Base-by-base conservation (phyloP, 495 filamentous ascomycete species). In the Neurospora tetraspora region DNA sequence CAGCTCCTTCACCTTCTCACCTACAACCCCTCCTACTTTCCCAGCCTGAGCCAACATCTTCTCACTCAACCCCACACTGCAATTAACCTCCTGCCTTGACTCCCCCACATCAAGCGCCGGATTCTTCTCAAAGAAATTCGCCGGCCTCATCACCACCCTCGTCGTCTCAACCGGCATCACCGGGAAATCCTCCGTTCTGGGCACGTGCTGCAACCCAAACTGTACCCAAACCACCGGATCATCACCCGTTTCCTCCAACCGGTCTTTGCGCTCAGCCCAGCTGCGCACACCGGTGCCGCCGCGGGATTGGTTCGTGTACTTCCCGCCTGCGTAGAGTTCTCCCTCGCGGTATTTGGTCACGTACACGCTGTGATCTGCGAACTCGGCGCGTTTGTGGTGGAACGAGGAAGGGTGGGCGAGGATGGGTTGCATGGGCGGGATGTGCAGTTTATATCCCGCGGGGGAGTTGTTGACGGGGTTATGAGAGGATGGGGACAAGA, bases 291-390 rank as follows among this genome's bases (percentile, higher is more conserved):
- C 78, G 0, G 61, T 71, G 5, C 75, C 80, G n/a, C 75, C 76
- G 4, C 78, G 78, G 39, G 79, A 80, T 82, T 97, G 94, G 74
- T 97, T 92, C 4, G 94, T 97, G 79, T 95, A 97, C 78, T 90
- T 87, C 8, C 94, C 94, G 9, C 90, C 93, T 0, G 94, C 89
- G 77, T 89, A 97, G 5, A 96, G 81, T 79, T 97, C 94, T 8
- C 85, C 89, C 71, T 96, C 94, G 47, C 83, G 85, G 79, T 96
- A 92, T 27, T 87, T 87, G 1, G 93, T 94, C 5, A 95, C 89
- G 84, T 94, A 97, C 69, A 97, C 85, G 70, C 91, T 91, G 74
- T 90, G 90, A 76, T 92, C 92, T 0, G 91, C 91, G 76, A 94
- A 97, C 81, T 95, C 93, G 18, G 93, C 92, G 14, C 94, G 88